Conservation (phyloP, 208 protist species). For the Trypanosoma grayi region DNA sequence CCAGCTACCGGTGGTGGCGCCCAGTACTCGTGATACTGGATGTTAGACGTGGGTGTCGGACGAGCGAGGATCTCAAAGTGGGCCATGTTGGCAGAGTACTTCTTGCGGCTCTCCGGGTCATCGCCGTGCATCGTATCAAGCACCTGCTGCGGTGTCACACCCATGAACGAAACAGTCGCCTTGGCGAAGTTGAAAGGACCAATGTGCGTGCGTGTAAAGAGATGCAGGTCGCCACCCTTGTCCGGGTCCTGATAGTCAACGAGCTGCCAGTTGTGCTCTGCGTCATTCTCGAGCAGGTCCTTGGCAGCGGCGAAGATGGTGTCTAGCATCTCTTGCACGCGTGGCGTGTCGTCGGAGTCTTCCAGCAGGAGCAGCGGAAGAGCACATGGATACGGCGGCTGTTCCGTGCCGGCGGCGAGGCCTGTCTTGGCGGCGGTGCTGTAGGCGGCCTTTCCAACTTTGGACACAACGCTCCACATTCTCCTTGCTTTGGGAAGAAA, state of each 20-base stretch:
- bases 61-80: conserved; percentile 55
- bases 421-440: conserved; percentile 73
- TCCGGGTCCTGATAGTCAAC: conserved; percentile 70
- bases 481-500: too few relatives aligned
- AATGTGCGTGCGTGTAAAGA: conserved; percentile 67
- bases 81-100: conserved; percentile 60
- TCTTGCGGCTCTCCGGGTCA: conserved; percentile 42
- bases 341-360: conserved; percentile 34
- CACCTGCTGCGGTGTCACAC: conserved; percentile 47
- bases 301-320: conserved; percentile 44
- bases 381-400: conserved; percentile 84
- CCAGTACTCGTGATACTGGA: conserved; percentile 69
- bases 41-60: conserved; percentile 30
- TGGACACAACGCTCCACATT: conserved; percentile 73
- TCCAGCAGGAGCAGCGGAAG: conserved; percentile 66
- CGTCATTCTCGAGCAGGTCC: conserved; percentile 60
- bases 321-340: conserved; percentile 53
- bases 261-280: conserved; percentile 54
- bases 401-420: conserved; percentile 61
- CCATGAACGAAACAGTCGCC: conserved; percentile 59
- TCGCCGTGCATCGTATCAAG: conserved; percentile 64
- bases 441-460: conserved; percentile 71
- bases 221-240: conserved; percentile 61
- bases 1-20: conserved; percentile 68
- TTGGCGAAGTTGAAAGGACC: conserved; percentile 81